A percentile compares a stretch with the other conserved stretches of the same genome.
These are phyloP conservation scores for Pichia sp. DNA, from an alignment of 1,139 yeast genomes.

Conservation along the genomic window DNA sequence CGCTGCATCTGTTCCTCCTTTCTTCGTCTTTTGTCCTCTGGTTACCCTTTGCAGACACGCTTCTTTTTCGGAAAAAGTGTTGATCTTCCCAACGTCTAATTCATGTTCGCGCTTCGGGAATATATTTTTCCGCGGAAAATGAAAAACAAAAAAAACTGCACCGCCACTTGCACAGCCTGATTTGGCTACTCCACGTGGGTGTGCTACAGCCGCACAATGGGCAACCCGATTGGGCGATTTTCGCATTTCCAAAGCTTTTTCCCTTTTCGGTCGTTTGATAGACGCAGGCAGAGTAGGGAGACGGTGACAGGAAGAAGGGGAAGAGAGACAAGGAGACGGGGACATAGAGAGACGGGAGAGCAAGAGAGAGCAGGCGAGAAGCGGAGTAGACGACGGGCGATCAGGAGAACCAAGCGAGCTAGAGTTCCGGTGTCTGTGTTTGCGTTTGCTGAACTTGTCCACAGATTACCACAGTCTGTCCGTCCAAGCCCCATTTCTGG, in stretches of 20 bases:
- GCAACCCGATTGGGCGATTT: no score
- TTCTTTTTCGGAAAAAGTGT: not conserved
- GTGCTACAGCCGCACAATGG: no score
- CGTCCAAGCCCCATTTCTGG: no score
- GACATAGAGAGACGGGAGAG: not conserved
- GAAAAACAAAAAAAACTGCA: not conserved
- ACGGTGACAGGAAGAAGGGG: not conserved
- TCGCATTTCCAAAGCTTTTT: no score
- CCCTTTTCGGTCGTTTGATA: not conserved
- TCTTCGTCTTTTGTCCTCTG: not conserved
- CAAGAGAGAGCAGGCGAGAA: not conserved
- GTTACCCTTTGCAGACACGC: no score
- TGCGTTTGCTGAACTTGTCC: no score
- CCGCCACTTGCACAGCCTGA: not conserved
- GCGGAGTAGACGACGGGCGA: not conserved
- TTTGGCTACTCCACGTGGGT: not conserved
- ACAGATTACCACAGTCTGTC: no score
- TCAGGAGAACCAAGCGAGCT: not conserved
- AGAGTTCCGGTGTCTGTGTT: no score
- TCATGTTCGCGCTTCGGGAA: not conserved
- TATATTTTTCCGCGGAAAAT: not conserved
- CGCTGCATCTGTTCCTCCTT: not conserved
- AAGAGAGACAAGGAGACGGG: not conserved
- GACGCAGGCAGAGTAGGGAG: not conserved
- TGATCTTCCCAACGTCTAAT: not conserved